These are phyloP conservation scores for Andrographis paniculata DNA, from an alignment of 305 asterid genomes.

Conservation along the genomic window DNA sequence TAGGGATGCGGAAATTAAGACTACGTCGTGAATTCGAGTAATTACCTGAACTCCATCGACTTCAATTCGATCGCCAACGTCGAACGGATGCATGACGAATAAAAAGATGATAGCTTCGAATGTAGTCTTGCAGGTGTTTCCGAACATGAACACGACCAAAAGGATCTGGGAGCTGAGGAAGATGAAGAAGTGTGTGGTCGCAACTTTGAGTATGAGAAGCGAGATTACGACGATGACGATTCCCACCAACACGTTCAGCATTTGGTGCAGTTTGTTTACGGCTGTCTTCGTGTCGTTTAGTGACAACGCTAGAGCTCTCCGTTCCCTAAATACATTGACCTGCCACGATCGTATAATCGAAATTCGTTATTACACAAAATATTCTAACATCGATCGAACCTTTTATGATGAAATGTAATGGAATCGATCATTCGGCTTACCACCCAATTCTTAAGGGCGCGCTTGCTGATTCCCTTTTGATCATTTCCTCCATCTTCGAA, in stretches of 20 bases:
- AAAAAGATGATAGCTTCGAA: slow-evolving; percentile 81
- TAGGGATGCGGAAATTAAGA: not conserved
- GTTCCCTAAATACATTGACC: slow-evolving; percentile 75
- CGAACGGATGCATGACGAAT: slow-evolving; percentile 93
- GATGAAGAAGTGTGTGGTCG: slow-evolving; percentile 62
- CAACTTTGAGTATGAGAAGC: slow-evolving; percentile 73
- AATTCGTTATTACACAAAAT: no score
- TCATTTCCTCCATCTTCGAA: slow-evolving; percentile 60
- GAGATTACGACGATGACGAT: slow-evolving; percentile 41
- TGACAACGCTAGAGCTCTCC: slow-evolving; percentile 73
- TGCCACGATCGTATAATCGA: no score
- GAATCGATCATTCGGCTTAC: no score
- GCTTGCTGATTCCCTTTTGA: slow-evolving; percentile 61
- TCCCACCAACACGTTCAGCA: slow-evolving; percentile 50
- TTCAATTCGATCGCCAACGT: slow-evolving; percentile 87
- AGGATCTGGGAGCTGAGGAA: slow-evolving; percentile 74
- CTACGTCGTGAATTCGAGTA: not conserved
- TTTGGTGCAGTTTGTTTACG: slow-evolving; percentile 67
- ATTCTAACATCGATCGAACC: no score
- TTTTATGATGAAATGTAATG: no score
- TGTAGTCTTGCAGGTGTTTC: slow-evolving; percentile 77
- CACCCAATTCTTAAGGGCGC: slow-evolving; percentile 76
- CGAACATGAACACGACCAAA: slow-evolving; percentile 71
- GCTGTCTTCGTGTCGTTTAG: slow-evolving; percentile 88
- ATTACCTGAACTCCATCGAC: slow-evolving; percentile 72